phyloP scores from a whole-genome alignment of 768 basidiomycete species.

The Suillus spraguei region DNA sequence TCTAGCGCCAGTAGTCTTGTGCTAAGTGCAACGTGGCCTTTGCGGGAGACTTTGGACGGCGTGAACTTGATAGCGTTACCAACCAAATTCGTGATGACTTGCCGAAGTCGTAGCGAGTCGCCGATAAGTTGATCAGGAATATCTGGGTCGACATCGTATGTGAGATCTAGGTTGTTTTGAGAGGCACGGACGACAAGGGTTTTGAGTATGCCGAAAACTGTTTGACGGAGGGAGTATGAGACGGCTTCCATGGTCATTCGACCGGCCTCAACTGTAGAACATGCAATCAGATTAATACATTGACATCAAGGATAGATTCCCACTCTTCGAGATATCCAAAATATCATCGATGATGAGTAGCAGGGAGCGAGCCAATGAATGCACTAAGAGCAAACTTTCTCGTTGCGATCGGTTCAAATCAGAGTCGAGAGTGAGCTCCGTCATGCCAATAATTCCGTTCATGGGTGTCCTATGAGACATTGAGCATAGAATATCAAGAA shows the following conservation, averaged over 20 bases:
- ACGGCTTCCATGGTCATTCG: constrained; percentile 99
- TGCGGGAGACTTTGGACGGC: constrained; percentile 71
- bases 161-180: constrained; percentile 94
- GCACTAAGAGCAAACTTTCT: constrained; percentile 94
- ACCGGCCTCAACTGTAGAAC: constrained; percentile 85
- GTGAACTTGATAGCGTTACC: constrained; percentile 99
- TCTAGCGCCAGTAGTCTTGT: constrained; percentile 79
- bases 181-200: constrained; percentile 97
- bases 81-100: constrained; percentile 94
- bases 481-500: constrained; percentile 2
- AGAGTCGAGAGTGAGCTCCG: constrained; percentile 94
- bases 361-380: constrained; percentile 89
- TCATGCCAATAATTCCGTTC: constrained; percentile 99
- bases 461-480: constrained; percentile 82
- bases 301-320: constrained; percentile 34
- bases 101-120: constrained; percentile 90
- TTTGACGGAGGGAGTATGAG: constrained; percentile 96
- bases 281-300: constrained; percentile 13
- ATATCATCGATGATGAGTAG: constrained; percentile 99
- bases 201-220: constrained; percentile 96
- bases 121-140: constrained; percentile 98
- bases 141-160: constrained; percentile 93
- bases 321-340: constrained; percentile 99
- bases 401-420: constrained; percentile 93
- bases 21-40: constrained; percentile 90